Evolutionary conservation across 2,329 filamentous ascomycete species (phyloP).

Genomic region (Fusarium beomiforme): DNA sequence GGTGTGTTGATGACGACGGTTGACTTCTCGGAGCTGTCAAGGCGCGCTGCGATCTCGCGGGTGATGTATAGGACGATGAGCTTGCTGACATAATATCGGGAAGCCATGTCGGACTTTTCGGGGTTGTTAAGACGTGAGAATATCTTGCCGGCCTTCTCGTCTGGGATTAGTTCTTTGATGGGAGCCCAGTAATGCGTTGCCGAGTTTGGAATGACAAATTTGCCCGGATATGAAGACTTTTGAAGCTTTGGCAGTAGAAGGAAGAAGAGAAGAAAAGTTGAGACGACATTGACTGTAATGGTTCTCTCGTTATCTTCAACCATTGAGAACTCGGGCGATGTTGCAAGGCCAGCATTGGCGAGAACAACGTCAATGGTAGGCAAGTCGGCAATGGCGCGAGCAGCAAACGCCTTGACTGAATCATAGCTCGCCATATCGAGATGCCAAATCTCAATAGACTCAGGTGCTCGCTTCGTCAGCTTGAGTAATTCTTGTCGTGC

Average conservation of each 20-base stretch:
- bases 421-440: constrained; percentile 59
- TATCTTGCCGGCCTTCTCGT: constrained; percentile 19
- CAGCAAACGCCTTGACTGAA: constrained; percentile 55
- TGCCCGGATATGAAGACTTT: constrained; percentile 32
- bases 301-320: constrained; percentile 60
- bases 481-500: constrained; percentile 49
- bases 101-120: constrained; percentile 40
- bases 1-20: constrained; percentile 50
- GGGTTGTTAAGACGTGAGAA: constrained; percentile 46
- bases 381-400: constrained; percentile 39
- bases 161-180: constrained; percentile 34
- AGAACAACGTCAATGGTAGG: constrained; percentile 56
- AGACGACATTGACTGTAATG: constrained; percentile 49
- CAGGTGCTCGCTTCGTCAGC: not conserved
- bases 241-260: constrained; percentile 37
- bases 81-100: constrained; percentile 48
- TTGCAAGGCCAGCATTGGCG: constrained; percentile 56
- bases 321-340: constrained; percentile 43
- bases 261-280: constrained; percentile 35
- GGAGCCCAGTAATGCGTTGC: constrained; percentile 42
- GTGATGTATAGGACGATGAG: constrained; percentile 45
- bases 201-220: constrained; percentile 38
- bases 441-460: constrained; percentile 56
- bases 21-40: not conserved
- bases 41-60: constrained; percentile 43